A percentile compares a stretch with the other conserved stretches of the same genome.
phyloP scores from a whole-genome alignment of 768 basidiomycete species.

The Cytidiella melzeri region DNA sequence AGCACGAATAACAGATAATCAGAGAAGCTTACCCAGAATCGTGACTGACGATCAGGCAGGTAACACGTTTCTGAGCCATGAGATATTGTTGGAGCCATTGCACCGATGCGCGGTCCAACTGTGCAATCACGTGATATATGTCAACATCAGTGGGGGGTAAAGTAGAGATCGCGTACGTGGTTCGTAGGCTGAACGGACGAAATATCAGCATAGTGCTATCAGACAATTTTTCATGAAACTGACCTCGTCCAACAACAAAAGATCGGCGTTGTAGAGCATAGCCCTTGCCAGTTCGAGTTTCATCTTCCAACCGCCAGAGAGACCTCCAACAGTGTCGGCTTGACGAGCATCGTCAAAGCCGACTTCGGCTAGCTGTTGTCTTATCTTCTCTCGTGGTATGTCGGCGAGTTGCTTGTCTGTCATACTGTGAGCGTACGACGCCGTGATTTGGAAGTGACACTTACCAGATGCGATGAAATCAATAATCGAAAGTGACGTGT shows the following conservation, averaged over 20 bases:
- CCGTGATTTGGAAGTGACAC: conserved; percentile 17
- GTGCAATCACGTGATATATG: conserved; percentile 4
- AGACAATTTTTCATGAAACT: conserved; percentile 4
- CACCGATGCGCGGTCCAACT: conserved; percentile 83
- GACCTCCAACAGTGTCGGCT: conserved; percentile 75
- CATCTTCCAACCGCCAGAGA: conserved; percentile 99
- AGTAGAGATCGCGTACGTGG: conserved; percentile 53
- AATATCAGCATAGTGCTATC: conserved; percentile 13
- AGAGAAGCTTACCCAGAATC: conserved; percentile 74
- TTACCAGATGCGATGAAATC: conserved; percentile 86
- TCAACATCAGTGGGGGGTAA: conserved; percentile 13
- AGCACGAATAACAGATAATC: background rate
- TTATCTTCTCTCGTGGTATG: conserved; percentile 65
- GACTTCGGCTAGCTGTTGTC: conserved; percentile 75
- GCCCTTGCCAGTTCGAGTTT: conserved; percentile 93
- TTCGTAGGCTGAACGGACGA: conserved; percentile 68
- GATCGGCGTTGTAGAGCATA: conserved; percentile 92
- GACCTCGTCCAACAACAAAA: conserved; percentile 82
- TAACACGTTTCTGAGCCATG: conserved; percentile 72
- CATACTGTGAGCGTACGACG: background rate
- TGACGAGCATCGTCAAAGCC: conserved; percentile 89
- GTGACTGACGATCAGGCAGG: conserved; percentile 92
- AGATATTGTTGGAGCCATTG: conserved; percentile 91
- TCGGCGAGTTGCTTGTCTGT: conserved; percentile 63
- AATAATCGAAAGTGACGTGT: conserved; percentile 71